Evolutionary conservation across 257 asterid genomes (phyloP), one percentile per base, ranked within the genome.

Genomic region (Jasminum sambac): DNA sequence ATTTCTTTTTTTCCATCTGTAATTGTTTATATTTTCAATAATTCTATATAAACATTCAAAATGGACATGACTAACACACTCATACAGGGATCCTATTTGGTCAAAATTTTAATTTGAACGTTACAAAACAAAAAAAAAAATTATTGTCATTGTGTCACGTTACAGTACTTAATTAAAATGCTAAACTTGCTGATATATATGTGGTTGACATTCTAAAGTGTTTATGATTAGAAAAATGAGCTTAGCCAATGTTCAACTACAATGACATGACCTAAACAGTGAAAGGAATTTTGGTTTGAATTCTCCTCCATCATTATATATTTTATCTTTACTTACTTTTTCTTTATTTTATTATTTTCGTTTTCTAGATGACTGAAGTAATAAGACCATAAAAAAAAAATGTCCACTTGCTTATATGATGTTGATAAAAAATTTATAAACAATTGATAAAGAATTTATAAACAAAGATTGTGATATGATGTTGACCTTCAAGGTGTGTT

Each of bases 121-220:
- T 30, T 30, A 30, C 36, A 4, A 30, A 30, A 30, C 1, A 30
- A 30, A 30, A 4, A 30, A 30, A 30, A 30, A 30, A 30, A 30
- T 30, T 30, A 30, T 30, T 30, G 36, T 30, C 36, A 30, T 1
- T 30, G 4, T 30, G 4, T 30, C 36, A 30, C 36, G 4, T 30
- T n/a, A n/a, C 36, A 30, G 36, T 30, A 4, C 36, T 4, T 4
- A 30, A 30, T 30, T 4, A 30, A 30, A 30, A 30, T 30, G 4
- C 4, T 1, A 30, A 30, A 1, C 4, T 30, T 30, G 4, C 36
- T 30, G 2, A 74, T 63, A 10, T 67, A 77, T 78, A 74, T 84
- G 69, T 67, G 85, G 83, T 84, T 87, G 90, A 88, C 96, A 81
- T 73, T 76, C 46, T 63, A 30, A 39, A 16, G 68, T 40, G 62